Conservation (phyloP, 108 stramenopile species). For the Craspedostauros australis region DNA sequence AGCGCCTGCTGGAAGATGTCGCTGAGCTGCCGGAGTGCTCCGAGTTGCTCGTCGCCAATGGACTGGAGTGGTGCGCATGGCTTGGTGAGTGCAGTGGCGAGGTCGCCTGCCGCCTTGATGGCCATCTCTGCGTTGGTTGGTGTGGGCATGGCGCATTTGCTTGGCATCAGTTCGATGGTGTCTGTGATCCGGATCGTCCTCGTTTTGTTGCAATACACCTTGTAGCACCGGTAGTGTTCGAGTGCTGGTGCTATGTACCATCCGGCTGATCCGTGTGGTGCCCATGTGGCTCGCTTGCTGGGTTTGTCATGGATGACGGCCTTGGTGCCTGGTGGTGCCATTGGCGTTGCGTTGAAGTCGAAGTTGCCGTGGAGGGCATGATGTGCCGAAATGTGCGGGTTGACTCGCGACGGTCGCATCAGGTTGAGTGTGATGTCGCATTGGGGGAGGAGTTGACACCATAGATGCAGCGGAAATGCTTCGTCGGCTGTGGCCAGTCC, state of each 20-base stretch:
- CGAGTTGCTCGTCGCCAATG: too few relatives aligned
- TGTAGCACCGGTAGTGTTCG: constrained; percentile 40
- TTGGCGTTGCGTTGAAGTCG: too few relatives aligned
- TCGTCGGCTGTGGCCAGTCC: too few relatives aligned
- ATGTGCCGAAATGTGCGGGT: constrained; percentile 33
- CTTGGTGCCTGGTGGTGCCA: too few relatives aligned
- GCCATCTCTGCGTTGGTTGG: constrained; percentile 3
- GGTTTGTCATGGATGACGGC: too few relatives aligned
- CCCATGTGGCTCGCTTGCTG: too few relatives aligned
- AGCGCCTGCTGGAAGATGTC: too few relatives aligned
- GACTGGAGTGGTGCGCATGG: too few relatives aligned
- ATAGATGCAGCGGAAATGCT: too few relatives aligned
- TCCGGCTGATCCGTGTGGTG: constrained; percentile 18
- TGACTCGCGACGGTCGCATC: constrained; percentile 18
- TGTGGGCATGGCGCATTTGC: constrained; percentile 5
- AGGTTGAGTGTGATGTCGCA: constrained; percentile 32
- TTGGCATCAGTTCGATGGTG: constrained; percentile 32
- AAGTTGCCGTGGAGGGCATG: constrained; percentile 17
- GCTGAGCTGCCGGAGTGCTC: too few relatives aligned
- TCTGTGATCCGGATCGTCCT: constrained; percentile 14
- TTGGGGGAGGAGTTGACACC: constrained; percentile 25
- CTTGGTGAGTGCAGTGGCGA: too few relatives aligned
- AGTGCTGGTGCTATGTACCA: constrained; percentile 45
- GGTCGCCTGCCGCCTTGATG: too few relatives aligned
- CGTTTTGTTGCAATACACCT: constrained; percentile 18